Base-by-base conservation (phyloP, 805 yeast genomes). In the Blastobotrys robertii region DNA sequence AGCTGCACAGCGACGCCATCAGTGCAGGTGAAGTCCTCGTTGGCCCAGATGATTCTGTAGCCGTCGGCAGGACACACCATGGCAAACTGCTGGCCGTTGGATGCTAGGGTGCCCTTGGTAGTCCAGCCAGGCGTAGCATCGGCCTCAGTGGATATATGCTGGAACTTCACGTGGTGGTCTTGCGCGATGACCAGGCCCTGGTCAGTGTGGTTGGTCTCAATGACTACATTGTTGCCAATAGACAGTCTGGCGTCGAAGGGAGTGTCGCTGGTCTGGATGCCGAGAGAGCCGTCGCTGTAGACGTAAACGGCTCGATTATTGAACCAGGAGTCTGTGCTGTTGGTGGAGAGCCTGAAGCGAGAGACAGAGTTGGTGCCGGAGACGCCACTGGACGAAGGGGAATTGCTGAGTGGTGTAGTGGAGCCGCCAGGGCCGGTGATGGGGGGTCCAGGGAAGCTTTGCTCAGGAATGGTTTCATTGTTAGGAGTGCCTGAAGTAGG, bases 71-170 rank as follows among this genome's bases (percentile, higher is more conserved):
- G 37, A 34, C 37, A 34, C 5, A 34, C 29, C 29, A 19, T 34
- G 37, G 29, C 37, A 15, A 14, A 34, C 16, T 34, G 37, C 29
- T 34, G 29, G n/a, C 37, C 37, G 25, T 34, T 19, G 11, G 28
- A 34, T 4, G 15, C 28, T 9, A 34, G 29, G 29, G 15, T 16
- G n/a, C 11, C 13, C 11, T 16, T 16, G 5, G 37, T 34, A 15
- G 28, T 34, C 37, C 37, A 34, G n/a, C 19, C 37, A 8, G 14
- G 29, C n/a, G 37, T 34, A 25, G 29, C 29, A 6, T 34, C 13
- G 12, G 29, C 11, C 11, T 11, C 28, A 4, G 15, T 12, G 37
- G 14, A n/a, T 3, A 14, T 25, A 9, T 15, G 9, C 16, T 34
- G 37, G 29, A 34, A 10, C n/a, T 13, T 6, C 12, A 34, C 9